A percentile compares a stretch with the other conserved stretches of the same genome.
phyloP scores from a whole-genome alignment of 257 asterid species.

The Paraleonurus japonicus region DNA sequence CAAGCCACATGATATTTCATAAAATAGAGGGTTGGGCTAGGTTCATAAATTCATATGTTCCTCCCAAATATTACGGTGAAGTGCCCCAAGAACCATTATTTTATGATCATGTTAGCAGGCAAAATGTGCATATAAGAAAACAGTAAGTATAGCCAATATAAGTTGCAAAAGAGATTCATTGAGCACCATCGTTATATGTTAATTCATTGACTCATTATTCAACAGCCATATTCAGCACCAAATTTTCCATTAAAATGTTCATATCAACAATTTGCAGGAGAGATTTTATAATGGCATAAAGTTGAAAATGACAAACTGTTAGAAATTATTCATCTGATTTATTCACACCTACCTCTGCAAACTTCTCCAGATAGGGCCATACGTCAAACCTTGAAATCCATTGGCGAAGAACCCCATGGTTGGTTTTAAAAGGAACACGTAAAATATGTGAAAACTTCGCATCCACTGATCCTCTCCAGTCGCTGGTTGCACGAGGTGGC shows the following conservation, averaged over 20 bases:
- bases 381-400: slow-evolving; percentile 98
- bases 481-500: slow-evolving; percentile 97
- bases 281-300: background rate
- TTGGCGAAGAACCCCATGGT: slow-evolving; percentile 74
- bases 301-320: background rate
- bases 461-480: slow-evolving; percentile 77
- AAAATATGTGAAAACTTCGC: slow-evolving; percentile 84
- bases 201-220: background rate
- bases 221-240: background rate
- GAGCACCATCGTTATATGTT: background rate
- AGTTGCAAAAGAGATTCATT: background rate
- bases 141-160: background rate
- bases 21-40: background rate
- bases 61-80: background rate
- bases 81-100: background rate
- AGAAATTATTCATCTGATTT: background rate
- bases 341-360: slow-evolving; percentile 61
- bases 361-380: slow-evolving; percentile 96
- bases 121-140: background rate
- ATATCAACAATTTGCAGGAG: background rate
- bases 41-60: background rate
- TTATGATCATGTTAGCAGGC: background rate
- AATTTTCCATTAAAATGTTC: background rate
- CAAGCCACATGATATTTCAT: background rate
- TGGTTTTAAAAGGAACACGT: slow-evolving; percentile 86